Evolutionary conservation across 768 basidiomycete species (phyloP).

Genomic region (Tylopilus rubrobrunneus): DNA sequence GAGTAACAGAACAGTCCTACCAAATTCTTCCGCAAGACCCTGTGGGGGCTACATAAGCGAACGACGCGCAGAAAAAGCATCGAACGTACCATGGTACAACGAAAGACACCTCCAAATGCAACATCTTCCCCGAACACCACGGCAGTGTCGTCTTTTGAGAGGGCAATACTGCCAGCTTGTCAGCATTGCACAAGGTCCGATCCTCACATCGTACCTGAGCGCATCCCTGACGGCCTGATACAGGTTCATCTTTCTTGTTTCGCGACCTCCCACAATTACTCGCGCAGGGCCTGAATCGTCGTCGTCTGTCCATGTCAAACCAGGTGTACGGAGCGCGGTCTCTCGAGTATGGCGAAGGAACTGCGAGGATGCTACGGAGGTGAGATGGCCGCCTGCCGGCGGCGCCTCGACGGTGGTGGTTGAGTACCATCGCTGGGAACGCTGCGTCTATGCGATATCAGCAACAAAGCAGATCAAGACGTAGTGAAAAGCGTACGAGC

Average conservation of each 20-base stretch:
- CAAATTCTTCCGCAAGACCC: slow-evolving; percentile 92
- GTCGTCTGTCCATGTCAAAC: slow-evolving; percentile 67
- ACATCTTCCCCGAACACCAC: slow-evolving; percentile 92
- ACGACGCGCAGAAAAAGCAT: slow-evolving; percentile 6
- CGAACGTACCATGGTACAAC: slow-evolving; percentile 78
- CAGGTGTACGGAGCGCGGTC: slow-evolving; percentile 65
- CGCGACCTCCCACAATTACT: slow-evolving; percentile 63
- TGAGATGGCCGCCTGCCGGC: slow-evolving; percentile 76
- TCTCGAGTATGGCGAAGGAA: slow-evolving; percentile 66
- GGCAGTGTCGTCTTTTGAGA: slow-evolving; percentile 81
- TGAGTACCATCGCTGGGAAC: slow-evolving; percentile 44
- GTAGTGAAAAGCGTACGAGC: slow-evolving; percentile 13
- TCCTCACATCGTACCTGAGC: slow-evolving; percentile 52
- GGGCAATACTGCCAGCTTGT: slow-evolving; percentile 57
- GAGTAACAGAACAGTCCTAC: slow-evolving; percentile 37
- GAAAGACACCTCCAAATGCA: slow-evolving; percentile 91
- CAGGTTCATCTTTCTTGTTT: slow-evolving; percentile 93
- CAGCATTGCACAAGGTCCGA: background rate
- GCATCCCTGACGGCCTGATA: slow-evolving; percentile 93
- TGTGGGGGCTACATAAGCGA: slow-evolving; percentile 25
- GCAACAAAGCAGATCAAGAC: background rate
- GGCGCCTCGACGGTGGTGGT: slow-evolving; percentile 53
- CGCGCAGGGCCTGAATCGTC: slow-evolving; percentile 39
- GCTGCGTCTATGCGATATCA: slow-evolving; percentile 3
- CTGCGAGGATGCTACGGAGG: slow-evolving; percentile 66